Percentiles rank a stretch among this genome's conserved stretches.
Conservation (phyloP, 2,329 filamentous ascomycete species). For the Fusarium nygamai region DNA sequence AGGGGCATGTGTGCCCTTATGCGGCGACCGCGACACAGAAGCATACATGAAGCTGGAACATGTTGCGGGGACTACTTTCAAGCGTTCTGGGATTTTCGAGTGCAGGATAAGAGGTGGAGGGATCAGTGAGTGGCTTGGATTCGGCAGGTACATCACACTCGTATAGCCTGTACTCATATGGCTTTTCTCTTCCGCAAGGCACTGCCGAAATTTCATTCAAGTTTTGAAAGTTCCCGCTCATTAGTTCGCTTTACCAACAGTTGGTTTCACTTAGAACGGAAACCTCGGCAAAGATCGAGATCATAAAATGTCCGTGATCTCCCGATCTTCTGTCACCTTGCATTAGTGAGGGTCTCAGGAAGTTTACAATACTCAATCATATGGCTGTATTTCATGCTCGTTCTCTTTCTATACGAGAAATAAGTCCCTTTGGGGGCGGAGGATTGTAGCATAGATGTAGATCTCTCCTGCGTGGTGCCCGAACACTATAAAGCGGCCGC, state of each 20-base stretch:
- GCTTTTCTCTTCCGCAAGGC: neutral
- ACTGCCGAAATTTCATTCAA: fast-evolving
- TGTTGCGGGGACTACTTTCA: fast-evolving
- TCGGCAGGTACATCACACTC: neutral
- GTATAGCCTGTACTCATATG: neutral
- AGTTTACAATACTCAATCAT: neutral
- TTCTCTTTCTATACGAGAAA: neutral
- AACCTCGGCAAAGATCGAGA: neutral
- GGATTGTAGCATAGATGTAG: neutral
- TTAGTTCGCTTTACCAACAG: fast-evolving
- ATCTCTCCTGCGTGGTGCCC: neutral
- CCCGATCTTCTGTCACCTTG: fast-evolving
- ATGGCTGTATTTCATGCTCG: fast-evolving
- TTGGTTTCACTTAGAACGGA: fast-evolving
- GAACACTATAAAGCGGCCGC: neutral
- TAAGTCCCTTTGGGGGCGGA: fast-evolving
- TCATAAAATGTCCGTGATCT: neutral
- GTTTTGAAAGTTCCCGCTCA: fast-evolving
- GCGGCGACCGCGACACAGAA: no score
- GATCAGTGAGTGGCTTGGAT: neutral
- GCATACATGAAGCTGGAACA: neutral
- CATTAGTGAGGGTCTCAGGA: fast-evolving
- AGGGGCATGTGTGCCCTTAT: neutral
- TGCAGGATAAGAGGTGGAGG: neutral
- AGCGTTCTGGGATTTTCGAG: fast-evolving